Conservation (phyloP, 257 asterid species). For the Solanum paucissectum region DNA sequence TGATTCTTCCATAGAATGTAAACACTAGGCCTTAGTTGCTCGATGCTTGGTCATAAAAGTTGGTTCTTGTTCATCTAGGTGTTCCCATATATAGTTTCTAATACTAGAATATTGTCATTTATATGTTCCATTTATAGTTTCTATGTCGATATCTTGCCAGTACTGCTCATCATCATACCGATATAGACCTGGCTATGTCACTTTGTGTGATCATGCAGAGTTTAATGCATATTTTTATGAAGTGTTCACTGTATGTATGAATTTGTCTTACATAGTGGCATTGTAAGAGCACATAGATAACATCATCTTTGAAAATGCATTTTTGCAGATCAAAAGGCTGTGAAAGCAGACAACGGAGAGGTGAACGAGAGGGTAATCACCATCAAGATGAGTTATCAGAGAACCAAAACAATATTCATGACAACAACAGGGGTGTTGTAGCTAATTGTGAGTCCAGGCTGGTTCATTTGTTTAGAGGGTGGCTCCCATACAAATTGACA, state of each 20-base stretch:
- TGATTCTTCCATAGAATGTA: background rate
- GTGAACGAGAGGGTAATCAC: background rate
- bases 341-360: background rate
- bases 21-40: background rate
- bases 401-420: background rate
- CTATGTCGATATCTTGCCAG: background rate
- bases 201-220: background rate
- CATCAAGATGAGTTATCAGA: background rate
- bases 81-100: background rate
- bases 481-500: slow-evolving; percentile 46
- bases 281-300: background rate
- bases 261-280: background rate
- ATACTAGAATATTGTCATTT: background rate
- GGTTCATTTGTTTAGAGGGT: slow-evolving; percentile 32
- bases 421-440: slow-evolving; percentile 5
- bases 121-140: background rate
- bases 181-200: background rate
- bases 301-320: background rate
- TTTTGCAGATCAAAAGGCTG: background rate
- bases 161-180: background rate
- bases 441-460: slow-evolving; percentile 25
- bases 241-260: background rate
- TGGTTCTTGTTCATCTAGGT: background rate
- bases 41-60: background rate
- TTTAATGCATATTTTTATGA: background rate